Percentiles rank a stretch among this genome's conserved stretches.
phyloP scores from a whole-genome alignment of 768 basidiomycete genomes.

The Tulasnella sp. region DNA sequence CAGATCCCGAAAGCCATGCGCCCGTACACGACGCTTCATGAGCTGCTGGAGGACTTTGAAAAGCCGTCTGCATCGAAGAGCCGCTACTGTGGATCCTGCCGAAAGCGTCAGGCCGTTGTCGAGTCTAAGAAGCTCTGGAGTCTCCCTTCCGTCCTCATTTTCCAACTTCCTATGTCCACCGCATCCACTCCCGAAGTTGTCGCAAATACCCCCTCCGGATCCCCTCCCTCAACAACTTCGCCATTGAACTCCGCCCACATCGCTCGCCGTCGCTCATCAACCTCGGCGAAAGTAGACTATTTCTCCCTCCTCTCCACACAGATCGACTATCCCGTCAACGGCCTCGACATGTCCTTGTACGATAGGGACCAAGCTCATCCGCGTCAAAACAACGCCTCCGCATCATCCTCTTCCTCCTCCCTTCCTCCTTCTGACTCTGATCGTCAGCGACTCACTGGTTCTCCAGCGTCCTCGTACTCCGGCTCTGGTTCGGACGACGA shows the following conservation, averaged over 20 bases:
- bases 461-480: neutral
- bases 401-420: neutral
- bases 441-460: neutral
- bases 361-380: neutral
- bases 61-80: neutral
- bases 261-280: too few species aligned
- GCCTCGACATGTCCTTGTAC: neutral
- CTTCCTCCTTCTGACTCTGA: too few species aligned
- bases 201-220: neutral
- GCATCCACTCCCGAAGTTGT: neutral
- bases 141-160: slow-evolving; percentile 6
- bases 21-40: neutral
- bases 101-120: neutral
- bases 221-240: too few species aligned
- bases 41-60: slow-evolving; percentile 3
- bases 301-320: too few species aligned
- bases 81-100: neutral
- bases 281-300: too few species aligned
- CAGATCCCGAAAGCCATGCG: neutral
- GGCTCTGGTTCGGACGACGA: slow-evolving; percentile 4
- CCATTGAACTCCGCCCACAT: neutral
- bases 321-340: slow-evolving; percentile 1
- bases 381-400: too few species aligned
- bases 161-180: neutral
- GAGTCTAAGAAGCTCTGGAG: slow-evolving; percentile 8